A percentile compares a stretch with the other conserved stretches of the same genome.
These are phyloP conservation scores for Russula ochroleuca DNA, from an alignment of 768 basidiomycete genomes.

Conservation along the genomic window DNA sequence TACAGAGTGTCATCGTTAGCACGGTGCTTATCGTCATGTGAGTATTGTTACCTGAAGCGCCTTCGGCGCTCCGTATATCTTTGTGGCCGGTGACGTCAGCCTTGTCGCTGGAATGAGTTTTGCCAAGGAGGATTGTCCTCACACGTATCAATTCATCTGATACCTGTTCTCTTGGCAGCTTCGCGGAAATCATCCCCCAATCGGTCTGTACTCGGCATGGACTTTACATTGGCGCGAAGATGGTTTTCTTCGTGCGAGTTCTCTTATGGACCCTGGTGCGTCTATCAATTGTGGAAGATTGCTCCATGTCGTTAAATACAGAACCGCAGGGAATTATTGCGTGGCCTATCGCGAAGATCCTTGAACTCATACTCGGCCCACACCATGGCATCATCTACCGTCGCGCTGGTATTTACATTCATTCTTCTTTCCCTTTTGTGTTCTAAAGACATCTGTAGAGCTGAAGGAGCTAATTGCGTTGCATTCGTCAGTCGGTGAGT, in stretches of 20 bases:
- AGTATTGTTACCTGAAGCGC: conserved; percentile 34
- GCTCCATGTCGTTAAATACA: background rate
- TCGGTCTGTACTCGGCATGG: conserved; percentile 90
- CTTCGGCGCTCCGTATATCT: background rate
- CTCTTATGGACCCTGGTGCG: conserved; percentile 68
- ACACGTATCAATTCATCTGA: background rate
- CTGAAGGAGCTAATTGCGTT: conserved; percentile 88
- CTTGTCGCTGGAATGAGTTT: background rate
- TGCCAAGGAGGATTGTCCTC: background rate
- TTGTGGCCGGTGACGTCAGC: conserved; percentile 15
- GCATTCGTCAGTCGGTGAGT: conserved; percentile 67
- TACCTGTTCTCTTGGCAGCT: conserved; percentile 42
- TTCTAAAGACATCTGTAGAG: conserved; percentile 33
- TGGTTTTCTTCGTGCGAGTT: conserved; percentile 64
- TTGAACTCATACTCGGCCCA: conserved; percentile 71
- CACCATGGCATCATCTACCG: conserved; percentile 93
- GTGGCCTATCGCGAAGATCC: conserved; percentile 82
- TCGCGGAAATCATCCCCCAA: conserved; percentile 89
- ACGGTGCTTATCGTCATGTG: conserved; percentile 86
- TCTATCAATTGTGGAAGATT: background rate
- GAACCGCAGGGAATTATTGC: conserved; percentile 57
- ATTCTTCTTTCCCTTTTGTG: background rate
- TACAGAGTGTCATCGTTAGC: conserved; percentile 72
- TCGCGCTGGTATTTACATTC: conserved; percentile 41
- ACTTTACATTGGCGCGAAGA: conserved; percentile 81